Evolutionary conservation across 31 red algal genomes (phyloP).

Genomic region (Asparagopsis taxiformis): DNA sequence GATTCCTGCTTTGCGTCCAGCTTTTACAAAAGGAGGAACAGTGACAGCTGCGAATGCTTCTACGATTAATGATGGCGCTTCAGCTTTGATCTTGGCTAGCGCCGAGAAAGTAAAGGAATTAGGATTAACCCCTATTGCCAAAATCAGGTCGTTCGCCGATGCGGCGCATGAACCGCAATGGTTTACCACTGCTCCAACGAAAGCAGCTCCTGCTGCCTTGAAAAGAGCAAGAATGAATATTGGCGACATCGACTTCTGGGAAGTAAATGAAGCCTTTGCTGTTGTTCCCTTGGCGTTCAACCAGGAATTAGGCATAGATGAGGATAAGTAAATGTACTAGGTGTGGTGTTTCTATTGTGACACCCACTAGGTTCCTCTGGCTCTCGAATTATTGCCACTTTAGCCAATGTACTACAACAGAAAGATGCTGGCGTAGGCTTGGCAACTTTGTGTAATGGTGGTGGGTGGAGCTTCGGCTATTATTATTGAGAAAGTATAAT

Average conservation of each 20-base stretch:
- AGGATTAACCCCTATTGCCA: constrained; percentile 38
- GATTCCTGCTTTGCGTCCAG: too few species aligned
- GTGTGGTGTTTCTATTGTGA: constrained; percentile 57
- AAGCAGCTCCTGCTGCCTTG: constrained; percentile 25
- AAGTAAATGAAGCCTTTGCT: constrained; percentile 76
- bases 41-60: constrained; percentile 64
- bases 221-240: constrained; percentile 18
- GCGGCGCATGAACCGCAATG: constrained; percentile 31
- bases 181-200: constrained; percentile 54
- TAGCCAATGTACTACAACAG: constrained; percentile 33
- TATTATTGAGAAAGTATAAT: too few species aligned
- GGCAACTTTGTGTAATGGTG: constrained; percentile 68
- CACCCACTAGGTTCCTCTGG: constrained; percentile 75
- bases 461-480: constrained; percentile 65
- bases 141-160: constrained; percentile 24
- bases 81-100: constrained; percentile 48
- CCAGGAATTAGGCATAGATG: neutral
- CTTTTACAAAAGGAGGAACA: constrained; percentile 30
- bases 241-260: constrained; percentile 37
- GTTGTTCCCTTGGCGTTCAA: constrained; percentile 19
- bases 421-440: constrained; percentile 5
- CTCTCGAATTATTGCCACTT: constrained; percentile 62
- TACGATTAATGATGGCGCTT: constrained; percentile 55
- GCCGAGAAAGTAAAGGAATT: constrained; percentile 12
- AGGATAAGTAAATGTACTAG: constrained; percentile 43